Conservation (phyloP, 306 rosid species). For the Cucumis hystrix region DNA sequence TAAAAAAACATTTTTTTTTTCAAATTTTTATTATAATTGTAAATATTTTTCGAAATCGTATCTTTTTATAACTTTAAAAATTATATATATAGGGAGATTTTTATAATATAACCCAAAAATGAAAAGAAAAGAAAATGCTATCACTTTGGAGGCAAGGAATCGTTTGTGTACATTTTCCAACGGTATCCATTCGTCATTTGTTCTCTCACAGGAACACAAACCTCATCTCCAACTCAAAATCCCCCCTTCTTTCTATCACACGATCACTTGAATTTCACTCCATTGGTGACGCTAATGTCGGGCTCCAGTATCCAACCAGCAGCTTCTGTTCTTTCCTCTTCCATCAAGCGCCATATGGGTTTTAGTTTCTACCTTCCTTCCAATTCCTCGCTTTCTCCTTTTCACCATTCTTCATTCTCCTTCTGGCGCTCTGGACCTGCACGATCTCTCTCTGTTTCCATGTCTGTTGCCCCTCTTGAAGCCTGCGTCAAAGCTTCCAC, state of each 20-base stretch:
- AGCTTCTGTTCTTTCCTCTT: conserved; percentile 42
- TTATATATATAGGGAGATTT: too few relatives aligned
- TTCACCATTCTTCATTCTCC: conserved; percentile 3
- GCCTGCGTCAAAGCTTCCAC: conserved; percentile 58
- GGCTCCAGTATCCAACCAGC: conserved; percentile 44
- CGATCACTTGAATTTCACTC: not conserved
- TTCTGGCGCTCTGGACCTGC: conserved; percentile 3
- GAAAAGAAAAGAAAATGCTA: too few relatives aligned
- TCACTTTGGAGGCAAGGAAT: not conserved
- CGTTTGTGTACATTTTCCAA: not conserved
- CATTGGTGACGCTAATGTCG: conserved; percentile 31
- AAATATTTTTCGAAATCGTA: too few relatives aligned
- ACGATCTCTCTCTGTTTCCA: conserved; percentile 32
- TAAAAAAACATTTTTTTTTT: too few relatives aligned
- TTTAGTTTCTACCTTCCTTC: conserved; percentile 16
- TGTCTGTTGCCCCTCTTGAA: conserved; percentile 51
- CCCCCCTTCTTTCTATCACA: not conserved
- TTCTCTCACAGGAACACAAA: not conserved
- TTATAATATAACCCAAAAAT: too few relatives aligned
- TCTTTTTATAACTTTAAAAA: too few relatives aligned
- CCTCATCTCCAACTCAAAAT: not conserved
- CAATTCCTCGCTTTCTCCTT: conserved; percentile 9
- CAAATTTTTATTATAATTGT: too few relatives aligned
- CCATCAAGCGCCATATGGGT: conserved; percentile 25
- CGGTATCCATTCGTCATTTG: not conserved